These are phyloP conservation scores for Berberis thunbergii DNA, from an alignment of 164 flowering plant genomes.

Conservation along the genomic window DNA sequence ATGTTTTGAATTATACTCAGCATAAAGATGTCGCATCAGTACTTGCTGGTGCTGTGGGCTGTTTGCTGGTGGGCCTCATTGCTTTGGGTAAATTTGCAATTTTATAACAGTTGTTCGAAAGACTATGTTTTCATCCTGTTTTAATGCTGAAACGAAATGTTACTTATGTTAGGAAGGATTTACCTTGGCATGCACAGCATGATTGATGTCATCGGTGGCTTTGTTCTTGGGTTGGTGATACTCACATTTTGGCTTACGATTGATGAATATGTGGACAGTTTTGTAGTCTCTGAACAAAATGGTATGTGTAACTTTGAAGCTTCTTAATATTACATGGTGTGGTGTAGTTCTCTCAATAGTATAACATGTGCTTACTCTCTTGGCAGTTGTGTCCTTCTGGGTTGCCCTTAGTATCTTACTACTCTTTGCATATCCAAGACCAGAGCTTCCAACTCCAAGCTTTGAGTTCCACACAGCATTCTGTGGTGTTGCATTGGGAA, in stretches of 20 bases:
- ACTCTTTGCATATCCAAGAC: slow-evolving; percentile 97
- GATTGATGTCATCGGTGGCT: slow-evolving; percentile 69
- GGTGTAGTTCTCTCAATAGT: not conserved
- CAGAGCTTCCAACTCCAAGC: slow-evolving; percentile 95
- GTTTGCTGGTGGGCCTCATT: slow-evolving; percentile 57
- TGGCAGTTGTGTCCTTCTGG: slow-evolving; percentile 85
- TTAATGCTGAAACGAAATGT: slow-evolving; percentile 8
- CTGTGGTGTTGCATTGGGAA: slow-evolving; percentile 91
- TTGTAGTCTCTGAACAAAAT: slow-evolving; percentile 67
- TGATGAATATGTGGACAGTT: slow-evolving; percentile 50
- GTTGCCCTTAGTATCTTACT: slow-evolving; percentile 63
- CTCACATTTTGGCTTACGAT: slow-evolving; percentile 70
- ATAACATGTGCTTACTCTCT: slow-evolving; percentile 1
- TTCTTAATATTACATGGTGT: not conserved
- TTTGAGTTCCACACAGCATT: slow-evolving; percentile 95
- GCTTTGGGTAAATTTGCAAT: slow-evolving; percentile 41
- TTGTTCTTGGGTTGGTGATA: slow-evolving; percentile 55
- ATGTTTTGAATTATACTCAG: slow-evolving; percentile 30
- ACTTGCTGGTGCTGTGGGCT: slow-evolving; percentile 34
- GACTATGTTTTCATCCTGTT: slow-evolving; percentile 2
- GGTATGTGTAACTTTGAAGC: slow-evolving; percentile 30
- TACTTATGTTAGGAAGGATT: slow-evolving; percentile 64
- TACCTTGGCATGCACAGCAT: slow-evolving; percentile 99
- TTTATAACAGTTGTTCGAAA: not conserved
- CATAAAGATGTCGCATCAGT: slow-evolving; percentile 17